phyloP scores from a whole-genome alignment of 2,329 filamentous ascomycete species.

The Aspergillus ruber region DNA sequence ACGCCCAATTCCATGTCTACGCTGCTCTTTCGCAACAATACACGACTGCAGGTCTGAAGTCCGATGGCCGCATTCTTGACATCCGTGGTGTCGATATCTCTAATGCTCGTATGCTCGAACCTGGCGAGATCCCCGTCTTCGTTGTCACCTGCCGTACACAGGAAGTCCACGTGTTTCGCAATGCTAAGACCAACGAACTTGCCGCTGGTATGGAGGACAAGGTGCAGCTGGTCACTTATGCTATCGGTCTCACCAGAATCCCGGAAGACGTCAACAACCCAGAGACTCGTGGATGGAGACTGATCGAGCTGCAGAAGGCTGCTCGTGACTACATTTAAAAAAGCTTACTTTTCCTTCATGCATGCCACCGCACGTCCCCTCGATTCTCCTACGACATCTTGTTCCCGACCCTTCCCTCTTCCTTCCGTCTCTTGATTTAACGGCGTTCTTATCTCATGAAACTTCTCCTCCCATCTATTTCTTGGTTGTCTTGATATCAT shows the following conservation, averaged over 20 bases:
- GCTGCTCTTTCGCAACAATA: constrained; percentile 96
- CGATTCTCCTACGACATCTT: background rate
- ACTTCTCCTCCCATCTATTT: constrained; percentile 12
- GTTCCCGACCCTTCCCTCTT: background rate
- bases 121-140: constrained; percentile 68
- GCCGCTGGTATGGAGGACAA: constrained; percentile 98
- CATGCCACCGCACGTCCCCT: background rate
- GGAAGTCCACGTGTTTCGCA: constrained; percentile 94
- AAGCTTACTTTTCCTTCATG: background rate
- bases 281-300: constrained; percentile 90
- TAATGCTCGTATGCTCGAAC: constrained; percentile 42
- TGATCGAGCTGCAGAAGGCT: constrained; percentile 98
- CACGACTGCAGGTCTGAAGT: constrained; percentile 84
- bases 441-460: constrained; percentile 13
- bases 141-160: constrained; percentile 95
- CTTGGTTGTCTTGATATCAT: constrained; percentile 23
- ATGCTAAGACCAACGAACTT: constrained; percentile 80
- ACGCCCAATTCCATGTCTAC: constrained; percentile 94
- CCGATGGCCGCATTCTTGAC: constrained; percentile 89
- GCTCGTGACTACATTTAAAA: constrained; percentile 76
- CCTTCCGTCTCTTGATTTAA: constrained; percentile 8
- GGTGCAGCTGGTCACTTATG: constrained; percentile 96
- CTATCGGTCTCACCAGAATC: constrained; percentile 88
- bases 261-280: constrained; percentile 95
- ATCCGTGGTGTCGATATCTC: constrained; percentile 82